These are phyloP conservation scores for Blastocystis sp. DNA, from an alignment of 352 stramenopile species.

Conservation along the genomic window DNA sequence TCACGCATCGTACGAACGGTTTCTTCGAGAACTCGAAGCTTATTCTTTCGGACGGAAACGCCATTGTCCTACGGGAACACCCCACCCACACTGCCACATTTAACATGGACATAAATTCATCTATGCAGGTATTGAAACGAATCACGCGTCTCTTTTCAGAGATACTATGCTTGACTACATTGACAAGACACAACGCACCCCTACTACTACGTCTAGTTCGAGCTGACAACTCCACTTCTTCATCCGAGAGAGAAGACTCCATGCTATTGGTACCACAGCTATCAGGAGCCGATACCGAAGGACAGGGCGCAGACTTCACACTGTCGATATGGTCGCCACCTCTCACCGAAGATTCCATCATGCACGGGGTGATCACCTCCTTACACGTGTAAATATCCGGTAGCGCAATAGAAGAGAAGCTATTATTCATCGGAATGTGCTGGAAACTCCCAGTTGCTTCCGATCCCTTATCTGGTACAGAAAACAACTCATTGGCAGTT, in stretches of 20 bases:
- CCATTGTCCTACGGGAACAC: conserved; percentile 7
- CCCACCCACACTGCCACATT: background rate
- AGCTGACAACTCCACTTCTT: background rate
- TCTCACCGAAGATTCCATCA: no score
- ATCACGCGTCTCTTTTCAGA: conserved; percentile 46
- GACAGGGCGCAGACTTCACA: background rate
- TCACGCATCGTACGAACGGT: background rate
- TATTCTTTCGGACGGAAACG: conserved; percentile 37
- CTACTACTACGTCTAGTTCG: conserved; percentile 18
- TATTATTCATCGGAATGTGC: background rate
- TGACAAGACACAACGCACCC: background rate
- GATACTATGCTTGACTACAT: conserved; percentile 47
- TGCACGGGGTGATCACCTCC: background rate
- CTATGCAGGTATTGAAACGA: conserved; percentile 53
- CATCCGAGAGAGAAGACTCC: background rate
- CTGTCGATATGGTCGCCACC: no score
- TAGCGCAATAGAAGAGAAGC: conserved; percentile 42
- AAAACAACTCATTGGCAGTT: no score
- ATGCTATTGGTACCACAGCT: background rate
- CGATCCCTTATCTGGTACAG: background rate
- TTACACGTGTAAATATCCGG: background rate
- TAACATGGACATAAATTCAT: conserved; percentile 41
- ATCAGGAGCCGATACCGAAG: background rate
- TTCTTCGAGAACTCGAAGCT: conserved; percentile 12
- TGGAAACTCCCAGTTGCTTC: background rate